Percentiles rank a stretch among this genome's conserved stretches.
Evolutionary conservation across 208 protist species (phyloP).

Genomic region (Acanthamoeba healyi): DNA sequence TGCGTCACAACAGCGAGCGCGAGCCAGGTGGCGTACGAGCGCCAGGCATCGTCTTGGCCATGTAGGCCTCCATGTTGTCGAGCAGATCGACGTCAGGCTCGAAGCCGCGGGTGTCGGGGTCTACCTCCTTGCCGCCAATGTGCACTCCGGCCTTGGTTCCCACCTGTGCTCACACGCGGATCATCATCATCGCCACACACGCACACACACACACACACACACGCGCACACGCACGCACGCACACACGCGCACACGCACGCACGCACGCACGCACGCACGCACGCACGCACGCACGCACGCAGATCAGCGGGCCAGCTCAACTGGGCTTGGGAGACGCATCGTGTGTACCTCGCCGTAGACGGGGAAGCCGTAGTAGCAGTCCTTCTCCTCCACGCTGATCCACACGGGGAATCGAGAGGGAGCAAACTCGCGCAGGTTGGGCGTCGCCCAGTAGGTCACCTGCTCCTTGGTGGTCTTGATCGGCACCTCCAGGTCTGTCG

Average conservation of each 20-base stretch:
- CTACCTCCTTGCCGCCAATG: slow-evolving; percentile 61
- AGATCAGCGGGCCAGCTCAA: too few species aligned
- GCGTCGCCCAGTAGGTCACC: slow-evolving; percentile 68
- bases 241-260: too few species aligned
- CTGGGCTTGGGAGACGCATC: too few species aligned
- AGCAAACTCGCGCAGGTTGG: slow-evolving; percentile 24
- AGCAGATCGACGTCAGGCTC: not conserved
- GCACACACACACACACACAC: too few species aligned
- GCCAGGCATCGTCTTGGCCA: slow-evolving; percentile 46
- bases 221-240: too few species aligned
- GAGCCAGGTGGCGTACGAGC: not conserved
- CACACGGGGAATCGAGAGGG: slow-evolving; percentile 64
- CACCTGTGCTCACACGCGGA: too few species aligned
- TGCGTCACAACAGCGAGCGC: too few species aligned
- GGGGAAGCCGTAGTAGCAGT: slow-evolving; percentile 74
- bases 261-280: too few species aligned
- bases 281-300: too few species aligned
- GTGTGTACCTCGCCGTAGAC: slow-evolving; percentile 64
- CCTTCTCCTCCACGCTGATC: slow-evolving; percentile 53
- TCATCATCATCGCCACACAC: too few species aligned
- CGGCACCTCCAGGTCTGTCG: slow-evolving; percentile 22
- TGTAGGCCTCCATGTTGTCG: slow-evolving; percentile 36
- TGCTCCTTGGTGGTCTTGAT: slow-evolving; percentile 71
- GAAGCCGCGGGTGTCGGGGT: slow-evolving; percentile 24
- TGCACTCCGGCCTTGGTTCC: slow-evolving; percentile 39